These are phyloP conservation scores for Cordyceps farinosa DNA, from an alignment of 2,329 filamentous ascomycete species.

Conservation along the genomic window DNA sequence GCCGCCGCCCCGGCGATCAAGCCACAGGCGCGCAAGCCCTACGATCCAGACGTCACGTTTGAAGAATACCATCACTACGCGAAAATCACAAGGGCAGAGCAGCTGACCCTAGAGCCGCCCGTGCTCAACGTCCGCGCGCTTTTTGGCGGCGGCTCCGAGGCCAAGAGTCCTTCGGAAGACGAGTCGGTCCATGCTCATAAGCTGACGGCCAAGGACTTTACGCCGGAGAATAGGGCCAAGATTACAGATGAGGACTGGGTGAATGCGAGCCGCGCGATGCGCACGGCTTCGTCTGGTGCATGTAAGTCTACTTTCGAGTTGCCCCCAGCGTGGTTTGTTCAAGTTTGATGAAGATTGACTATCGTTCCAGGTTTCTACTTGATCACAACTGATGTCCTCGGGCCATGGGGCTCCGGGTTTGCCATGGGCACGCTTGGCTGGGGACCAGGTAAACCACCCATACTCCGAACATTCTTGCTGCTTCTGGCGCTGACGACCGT, in stretches of 20 bases:
- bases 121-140: not conserved
- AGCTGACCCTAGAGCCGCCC: conserved; percentile 10
- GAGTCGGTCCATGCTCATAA: not conserved
- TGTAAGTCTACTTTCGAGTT: not conserved
- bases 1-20: not conserved
- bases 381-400: conserved; percentile 47
- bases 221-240: not conserved
- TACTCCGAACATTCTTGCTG: too few species aligned
- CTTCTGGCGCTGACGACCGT: too few species aligned
- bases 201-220: conserved; percentile 6
- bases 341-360: not conserved
- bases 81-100: conserved; percentile 24
- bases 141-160: not conserved
- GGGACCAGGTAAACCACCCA: conserved; percentile 31
- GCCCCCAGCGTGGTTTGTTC: too few species aligned
- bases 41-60: conserved; percentile 25
- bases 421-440: conserved; percentile 35
- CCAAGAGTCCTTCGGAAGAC: not conserved
- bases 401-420: conserved; percentile 38
- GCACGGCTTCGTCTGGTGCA: conserved; percentile 45
- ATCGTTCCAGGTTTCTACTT: conserved; percentile 37
- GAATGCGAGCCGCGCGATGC: conserved; percentile 42
- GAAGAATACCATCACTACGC: conserved; percentile 29
- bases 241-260: conserved; percentile 41
- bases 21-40: conserved; percentile 20